A percentile compares a stretch with the other conserved stretches of the same genome.
Conservation (phyloP, 257 asterid genomes). For the Capsicum pubescens region DNA sequence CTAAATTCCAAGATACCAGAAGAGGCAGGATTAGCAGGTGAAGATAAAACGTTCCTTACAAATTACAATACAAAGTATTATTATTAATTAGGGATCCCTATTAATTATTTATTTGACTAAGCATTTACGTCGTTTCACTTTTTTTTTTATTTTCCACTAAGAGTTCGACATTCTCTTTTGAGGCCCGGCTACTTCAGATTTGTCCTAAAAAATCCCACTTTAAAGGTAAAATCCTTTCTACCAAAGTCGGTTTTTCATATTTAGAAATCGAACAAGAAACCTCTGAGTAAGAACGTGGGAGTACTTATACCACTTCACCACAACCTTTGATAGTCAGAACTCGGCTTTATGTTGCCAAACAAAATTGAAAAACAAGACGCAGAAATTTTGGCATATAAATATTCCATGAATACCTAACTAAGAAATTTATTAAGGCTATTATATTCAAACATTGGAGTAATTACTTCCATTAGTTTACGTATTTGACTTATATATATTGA, state of each 20-base stretch:
- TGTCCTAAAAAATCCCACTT: too few species aligned
- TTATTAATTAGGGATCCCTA: neutral
- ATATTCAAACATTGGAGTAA: neutral
- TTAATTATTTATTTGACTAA: neutral
- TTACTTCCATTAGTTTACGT: neutral
- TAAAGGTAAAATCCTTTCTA: neutral
- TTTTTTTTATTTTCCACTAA: too few species aligned
- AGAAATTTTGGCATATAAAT: neutral
- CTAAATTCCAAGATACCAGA: too few species aligned
- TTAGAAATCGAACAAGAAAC: rapidly evolving
- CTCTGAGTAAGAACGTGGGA: neutral
- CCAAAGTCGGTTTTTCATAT: neutral
- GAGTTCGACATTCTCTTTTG: too few species aligned
- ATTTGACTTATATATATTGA: neutral
- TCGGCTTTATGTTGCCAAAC: neutral
- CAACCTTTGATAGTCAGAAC: neutral
- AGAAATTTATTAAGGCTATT: neutral
- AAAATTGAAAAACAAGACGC: neutral
- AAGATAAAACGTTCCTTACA: neutral
- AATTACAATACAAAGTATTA: too few species aligned
- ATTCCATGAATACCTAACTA: neutral
- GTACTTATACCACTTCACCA: neutral
- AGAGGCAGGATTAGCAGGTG: too few species aligned
- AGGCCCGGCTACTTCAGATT: too few species aligned
- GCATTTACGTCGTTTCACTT: too few species aligned